These are phyloP conservation scores for Hypoxylon sp. DNA, from an alignment of 2,329 filamentous ascomycete species.

Conservation along the genomic window DNA sequence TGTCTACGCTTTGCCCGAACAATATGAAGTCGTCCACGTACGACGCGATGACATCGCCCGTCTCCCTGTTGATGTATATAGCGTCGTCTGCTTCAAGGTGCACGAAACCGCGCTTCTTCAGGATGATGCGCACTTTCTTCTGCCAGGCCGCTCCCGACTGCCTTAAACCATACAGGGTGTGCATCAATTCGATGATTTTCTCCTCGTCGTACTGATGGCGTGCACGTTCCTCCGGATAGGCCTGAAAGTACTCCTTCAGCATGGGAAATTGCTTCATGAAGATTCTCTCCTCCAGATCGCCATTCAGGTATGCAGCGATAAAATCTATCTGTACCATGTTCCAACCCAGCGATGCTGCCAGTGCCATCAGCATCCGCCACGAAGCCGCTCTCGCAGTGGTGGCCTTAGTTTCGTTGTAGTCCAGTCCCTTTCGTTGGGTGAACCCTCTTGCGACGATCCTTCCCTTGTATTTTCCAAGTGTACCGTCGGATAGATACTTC, in stretches of 20 bases:
- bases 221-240: background rate
- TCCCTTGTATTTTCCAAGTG: too few relatives aligned
- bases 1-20: too few relatives aligned
- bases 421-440: background rate
- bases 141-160: background rate
- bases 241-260: background rate
- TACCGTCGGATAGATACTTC: too few relatives aligned
- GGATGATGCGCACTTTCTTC: background rate
- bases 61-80: too few relatives aligned
- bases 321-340: conserved; percentile 7
- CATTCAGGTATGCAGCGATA: conserved; percentile 10
- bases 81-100: too few relatives aligned
- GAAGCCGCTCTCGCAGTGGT: background rate
- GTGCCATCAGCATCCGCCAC: conserved; percentile 7
- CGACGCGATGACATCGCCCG: too few relatives aligned
- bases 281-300: background rate
- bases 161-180: background rate
- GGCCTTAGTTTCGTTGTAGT: conserved; percentile 2
- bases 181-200: background rate
- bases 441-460: too few relatives aligned
- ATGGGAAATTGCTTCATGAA: conserved; percentile 10
- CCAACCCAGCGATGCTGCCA: background rate
- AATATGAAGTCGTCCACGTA: too few relatives aligned
- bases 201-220: background rate
- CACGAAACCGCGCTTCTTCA: too few relatives aligned